These are phyloP conservation scores for Scutellaria galericulata DNA, from an alignment of 257 asterid genomes.

Conservation along the genomic window DNA sequence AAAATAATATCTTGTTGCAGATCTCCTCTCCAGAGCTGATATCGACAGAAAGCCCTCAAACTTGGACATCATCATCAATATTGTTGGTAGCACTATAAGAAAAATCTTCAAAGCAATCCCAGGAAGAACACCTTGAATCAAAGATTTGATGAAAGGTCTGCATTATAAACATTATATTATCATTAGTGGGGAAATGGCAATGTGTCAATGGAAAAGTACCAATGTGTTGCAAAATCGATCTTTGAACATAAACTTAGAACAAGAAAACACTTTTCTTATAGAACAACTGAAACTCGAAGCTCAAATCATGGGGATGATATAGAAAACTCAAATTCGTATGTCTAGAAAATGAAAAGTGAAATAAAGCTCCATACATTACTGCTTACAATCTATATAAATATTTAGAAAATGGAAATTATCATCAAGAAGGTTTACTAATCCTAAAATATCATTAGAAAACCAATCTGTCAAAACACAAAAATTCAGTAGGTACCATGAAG, in stretches of 20 bases:
- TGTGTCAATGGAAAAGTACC: too few relatives aligned
- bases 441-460: too few relatives aligned
- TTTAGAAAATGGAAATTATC: too few relatives aligned
- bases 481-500: not conserved
- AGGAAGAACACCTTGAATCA: constrained; percentile 89
- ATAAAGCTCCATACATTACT: too few relatives aligned
- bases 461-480: too few relatives aligned
- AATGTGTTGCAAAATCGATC: too few relatives aligned
- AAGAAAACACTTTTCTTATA: not conserved
- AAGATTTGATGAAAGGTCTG: constrained; percentile 73
- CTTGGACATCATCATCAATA: constrained; percentile 87
- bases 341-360: too few relatives aligned
- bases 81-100: constrained; percentile 77
- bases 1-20: constrained; percentile 80
- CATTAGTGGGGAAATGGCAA: constrained; percentile 1
- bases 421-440: too few relatives aligned
- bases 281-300: not conserved
- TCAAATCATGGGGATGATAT: too few relatives aligned
- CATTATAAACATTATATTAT: constrained; percentile 37
- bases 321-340: too few relatives aligned
- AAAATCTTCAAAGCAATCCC: constrained; percentile 90
- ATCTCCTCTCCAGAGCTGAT: constrained; percentile 86
- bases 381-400: too few relatives aligned
- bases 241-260: constrained; percentile 16
- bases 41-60: constrained; percentile 77